phyloP scores from a whole-genome alignment of 73 alveolate species.

The Tetrahymena thermophila region DNA sequence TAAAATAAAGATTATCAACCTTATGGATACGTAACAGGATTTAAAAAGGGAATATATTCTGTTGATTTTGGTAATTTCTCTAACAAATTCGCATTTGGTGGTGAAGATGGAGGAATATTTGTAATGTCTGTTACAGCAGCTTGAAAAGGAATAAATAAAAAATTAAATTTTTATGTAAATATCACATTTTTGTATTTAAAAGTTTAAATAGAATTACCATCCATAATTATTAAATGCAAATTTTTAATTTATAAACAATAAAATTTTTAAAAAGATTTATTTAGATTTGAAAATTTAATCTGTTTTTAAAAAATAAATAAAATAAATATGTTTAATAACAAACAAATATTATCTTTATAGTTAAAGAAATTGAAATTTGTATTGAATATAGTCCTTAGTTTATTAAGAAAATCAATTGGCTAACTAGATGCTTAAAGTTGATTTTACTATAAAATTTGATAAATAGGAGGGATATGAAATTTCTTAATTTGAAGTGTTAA shows the following conservation, averaged over 20 bases:
- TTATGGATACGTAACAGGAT: slow-evolving; percentile 58
- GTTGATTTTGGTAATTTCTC: slow-evolving; percentile 65
- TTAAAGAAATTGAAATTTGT: background rate
- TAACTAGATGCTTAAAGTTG: background rate
- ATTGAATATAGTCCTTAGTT: background rate
- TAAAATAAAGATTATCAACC: slow-evolving; percentile 51
- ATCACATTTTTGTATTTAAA: background rate
- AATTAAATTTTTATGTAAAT: background rate
- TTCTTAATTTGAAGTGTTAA: background rate
- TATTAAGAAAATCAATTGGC: background rate
- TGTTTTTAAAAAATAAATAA: too few species aligned
- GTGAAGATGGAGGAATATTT: slow-evolving; percentile 77
- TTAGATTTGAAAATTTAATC: background rate
- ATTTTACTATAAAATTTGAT: background rate
- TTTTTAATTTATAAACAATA: too few species aligned
- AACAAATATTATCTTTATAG: background rate
- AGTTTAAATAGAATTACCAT: too few species aligned
- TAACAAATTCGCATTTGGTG: slow-evolving; percentile 75
- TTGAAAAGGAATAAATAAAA: background rate
- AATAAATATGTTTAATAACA: too few species aligned
- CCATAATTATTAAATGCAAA: too few species aligned
- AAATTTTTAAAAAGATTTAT: background rate
- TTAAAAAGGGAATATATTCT: slow-evolving; percentile 40
- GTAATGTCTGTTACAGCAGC: slow-evolving; percentile 15
- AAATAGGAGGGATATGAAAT: background rate